phyloP scores from a whole-genome alignment of 2,329 filamentous ascomycete species.

The Penicillium vulpinum region DNA sequence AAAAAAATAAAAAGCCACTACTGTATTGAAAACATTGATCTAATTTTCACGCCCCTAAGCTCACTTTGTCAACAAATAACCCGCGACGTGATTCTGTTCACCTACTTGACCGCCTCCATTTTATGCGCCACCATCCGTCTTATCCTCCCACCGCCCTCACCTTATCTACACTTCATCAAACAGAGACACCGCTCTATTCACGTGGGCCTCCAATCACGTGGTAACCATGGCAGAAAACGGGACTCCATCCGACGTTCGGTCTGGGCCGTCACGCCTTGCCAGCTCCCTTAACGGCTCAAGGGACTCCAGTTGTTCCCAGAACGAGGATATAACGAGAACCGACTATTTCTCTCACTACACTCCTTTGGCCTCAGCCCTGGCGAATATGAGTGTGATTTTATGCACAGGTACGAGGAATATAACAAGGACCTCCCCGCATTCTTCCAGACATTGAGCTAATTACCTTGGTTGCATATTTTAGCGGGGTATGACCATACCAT shows the following conservation, averaged over 20 bases:
- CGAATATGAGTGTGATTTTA: constrained; percentile 64
- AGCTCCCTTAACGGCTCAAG: not conserved
- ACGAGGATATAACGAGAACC: constrained; percentile 14
- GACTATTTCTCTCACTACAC: constrained; percentile 25
- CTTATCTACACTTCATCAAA: not conserved
- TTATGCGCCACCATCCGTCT: not conserved
- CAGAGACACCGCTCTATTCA: not conserved
- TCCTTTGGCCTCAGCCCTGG: not conserved
- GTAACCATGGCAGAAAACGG: not conserved
- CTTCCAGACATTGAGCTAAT: constrained; percentile 19
- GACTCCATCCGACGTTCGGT: not conserved
- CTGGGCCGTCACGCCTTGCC: not conserved
- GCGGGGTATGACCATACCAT: constrained; percentile 77
- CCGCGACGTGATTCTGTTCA: not conserved
- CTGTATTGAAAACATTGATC: no score
- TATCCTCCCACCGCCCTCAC: not conserved
- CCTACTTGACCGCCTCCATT: constrained; percentile 1
- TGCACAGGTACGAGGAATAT: constrained; percentile 58
- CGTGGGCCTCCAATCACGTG: not conserved
- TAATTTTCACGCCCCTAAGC: no score
- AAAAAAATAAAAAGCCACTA: not conserved
- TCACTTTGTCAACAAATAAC: rapidly evolving
- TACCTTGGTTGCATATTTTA: constrained; percentile 31
- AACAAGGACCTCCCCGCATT: constrained; percentile 15
- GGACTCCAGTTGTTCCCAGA: not conserved